phyloP scores from a whole-genome alignment of 176 grass and related monocot genomes.

The Luzula sylvatica region DNA sequence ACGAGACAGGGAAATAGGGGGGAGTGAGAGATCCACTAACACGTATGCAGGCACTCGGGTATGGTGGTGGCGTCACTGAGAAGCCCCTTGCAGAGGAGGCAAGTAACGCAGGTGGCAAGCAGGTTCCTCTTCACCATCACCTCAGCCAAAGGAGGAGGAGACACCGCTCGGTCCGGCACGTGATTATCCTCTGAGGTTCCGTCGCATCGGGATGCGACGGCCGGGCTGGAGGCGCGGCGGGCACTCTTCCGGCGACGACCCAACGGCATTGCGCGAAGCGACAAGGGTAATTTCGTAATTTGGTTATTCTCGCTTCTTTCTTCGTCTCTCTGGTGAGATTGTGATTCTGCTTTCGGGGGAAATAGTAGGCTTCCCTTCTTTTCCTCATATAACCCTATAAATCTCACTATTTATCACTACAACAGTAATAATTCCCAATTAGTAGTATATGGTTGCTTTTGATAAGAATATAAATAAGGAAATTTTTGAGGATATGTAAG shows the following conservation, averaged over 20 bases:
- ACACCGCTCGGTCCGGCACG: too few species aligned
- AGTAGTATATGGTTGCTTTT: too few species aligned
- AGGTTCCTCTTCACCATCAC: constrained; percentile 36
- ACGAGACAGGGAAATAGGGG: neutral
- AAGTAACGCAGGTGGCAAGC: constrained; percentile 48
- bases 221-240: neutral
- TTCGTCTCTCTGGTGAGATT: neutral
- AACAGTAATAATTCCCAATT: too few species aligned
- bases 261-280: constrained; percentile 18
- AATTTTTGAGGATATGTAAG: too few species aligned
- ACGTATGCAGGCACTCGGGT: constrained; percentile 74
- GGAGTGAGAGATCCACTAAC: constrained; percentile 37
- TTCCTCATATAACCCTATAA: too few species aligned
- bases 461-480: too few species aligned
- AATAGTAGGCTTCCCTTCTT: too few species aligned
- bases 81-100: constrained; percentile 61
- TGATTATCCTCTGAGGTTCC: neutral
- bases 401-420: too few species aligned
- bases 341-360: neutral
- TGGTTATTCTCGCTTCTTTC: constrained; percentile 4
- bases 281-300: constrained; percentile 13
- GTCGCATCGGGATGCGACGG: neutral
- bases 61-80: constrained; percentile 77
- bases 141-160: constrained; percentile 5
- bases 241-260: constrained; percentile 17